A percentile compares a stretch with the other conserved stretches of the same genome.
These are phyloP conservation scores for Dovyalis caffra DNA, from an alignment of 345 rosid species.

Conservation along the genomic window DNA sequence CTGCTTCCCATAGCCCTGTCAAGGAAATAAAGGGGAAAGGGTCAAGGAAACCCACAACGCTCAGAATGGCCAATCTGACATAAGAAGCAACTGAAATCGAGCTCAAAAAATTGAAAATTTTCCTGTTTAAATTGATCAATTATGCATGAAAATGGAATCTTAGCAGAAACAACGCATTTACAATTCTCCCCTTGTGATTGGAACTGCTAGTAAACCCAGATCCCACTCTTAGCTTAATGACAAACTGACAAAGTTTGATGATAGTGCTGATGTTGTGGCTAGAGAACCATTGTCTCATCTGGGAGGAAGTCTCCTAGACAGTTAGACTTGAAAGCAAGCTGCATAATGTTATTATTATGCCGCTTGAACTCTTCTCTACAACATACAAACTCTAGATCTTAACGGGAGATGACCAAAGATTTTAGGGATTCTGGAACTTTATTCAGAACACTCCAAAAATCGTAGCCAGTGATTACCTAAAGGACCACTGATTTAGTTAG, in stretches of 20 bases:
- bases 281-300: no score
- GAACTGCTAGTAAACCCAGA: not conserved
- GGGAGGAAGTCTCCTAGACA: no score
- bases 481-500: no score
- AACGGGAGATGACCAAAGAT: no score
- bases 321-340: no score
- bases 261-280: not conserved
- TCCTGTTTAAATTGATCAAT: no score
- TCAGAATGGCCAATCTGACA: not conserved
- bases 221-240: not conserved
- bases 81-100: not conserved
- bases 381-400: no score
- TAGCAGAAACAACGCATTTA: not conserved
- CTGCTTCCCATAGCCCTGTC: constrained; percentile 23
- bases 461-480: no score
- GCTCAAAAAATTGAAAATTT: not conserved
- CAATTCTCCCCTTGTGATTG: not conserved
- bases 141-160: not conserved
- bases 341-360: no score
- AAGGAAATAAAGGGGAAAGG: not conserved
- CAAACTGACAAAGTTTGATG: not conserved
- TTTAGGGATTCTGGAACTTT: no score
- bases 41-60: not conserved
- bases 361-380: no score
- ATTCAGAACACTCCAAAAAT: no score